Base-by-base conservation (phyloP, 768 basidiomycete species). In the Postia placenta region DNA sequence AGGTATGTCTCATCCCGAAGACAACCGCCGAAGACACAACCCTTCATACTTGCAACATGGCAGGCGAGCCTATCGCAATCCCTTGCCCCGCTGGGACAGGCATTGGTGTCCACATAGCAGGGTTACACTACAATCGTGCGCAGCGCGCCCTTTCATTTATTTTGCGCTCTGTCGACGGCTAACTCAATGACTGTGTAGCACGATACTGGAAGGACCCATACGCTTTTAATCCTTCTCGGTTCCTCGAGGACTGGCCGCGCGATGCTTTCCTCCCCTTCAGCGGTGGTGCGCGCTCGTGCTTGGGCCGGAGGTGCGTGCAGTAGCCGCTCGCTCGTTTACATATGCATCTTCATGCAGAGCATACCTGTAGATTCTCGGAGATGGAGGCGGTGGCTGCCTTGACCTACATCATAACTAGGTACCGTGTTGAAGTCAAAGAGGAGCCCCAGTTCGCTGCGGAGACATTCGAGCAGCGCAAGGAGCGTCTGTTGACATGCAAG, bases 201-300 rank as follows among this genome's bases (percentile, higher is more conserved):
- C 58, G 57, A 17, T 70, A 70, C 60, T 72, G 72, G 71, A 48
- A 60, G 7, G 66, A 71, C 36, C 70, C 71, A 0, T 36, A 62
- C 30, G 49, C 48, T 14, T 73, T 71, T 60, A 60, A 60, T 17
- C 71, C 71, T 0, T 67, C 64, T 19, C 70, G 79, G 5, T 80
- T 80, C 65, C 62, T 80, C 22, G 67, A 64, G 37, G 74, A 78
- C 44, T 82, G 76, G 72, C 70, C 73, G 20, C 67, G 70, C 28
- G 78, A 80, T 58, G 79, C 79, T 0, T 80, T 78, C 57, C 24
- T 76, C 24, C 75, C 79, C 4, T 80, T 80, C 58, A 75, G 71
- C 47, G 67, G 59, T 45, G 76, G 75, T 69, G 48, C 70, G 17
- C 67, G 75, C 9, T 68, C 69, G 30, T 77, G 75, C 59, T 58